Percentiles rank a stretch among this genome's conserved stretches.
These are phyloP conservation scores for Fusarium sp. DNA, from an alignment of 2,329 filamentous ascomycete genomes.

Conservation along the genomic window DNA sequence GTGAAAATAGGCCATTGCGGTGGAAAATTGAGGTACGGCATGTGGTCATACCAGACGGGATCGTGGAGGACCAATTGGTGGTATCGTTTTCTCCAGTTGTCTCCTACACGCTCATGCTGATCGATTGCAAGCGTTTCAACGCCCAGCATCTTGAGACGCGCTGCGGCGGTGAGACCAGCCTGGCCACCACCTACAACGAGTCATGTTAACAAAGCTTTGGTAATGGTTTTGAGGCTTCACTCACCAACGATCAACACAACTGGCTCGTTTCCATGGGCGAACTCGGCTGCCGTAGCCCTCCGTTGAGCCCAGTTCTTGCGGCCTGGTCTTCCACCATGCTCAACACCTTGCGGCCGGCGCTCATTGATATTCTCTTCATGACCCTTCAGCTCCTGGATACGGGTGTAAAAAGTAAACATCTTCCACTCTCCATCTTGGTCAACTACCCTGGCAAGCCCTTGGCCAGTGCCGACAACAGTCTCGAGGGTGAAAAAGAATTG, in stretches of 20 bases:
- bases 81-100: conserved; percentile 71
- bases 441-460: conserved; percentile 64
- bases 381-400: conserved; percentile 62
- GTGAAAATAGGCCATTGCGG: conserved; percentile 74
- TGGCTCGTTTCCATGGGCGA: conserved; percentile 59
- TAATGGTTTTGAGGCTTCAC: conserved; percentile 11
- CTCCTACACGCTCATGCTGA: conserved; percentile 64
- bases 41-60: conserved; percentile 68
- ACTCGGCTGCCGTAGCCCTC: conserved; percentile 58
- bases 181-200: conserved; percentile 64
- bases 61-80: conserved; percentile 74
- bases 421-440: conserved; percentile 62
- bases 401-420: conserved; percentile 70
- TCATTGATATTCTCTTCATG: conserved; percentile 59
- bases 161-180: conserved; percentile 65
- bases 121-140: conserved; percentile 67
- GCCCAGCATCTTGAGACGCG: conserved; percentile 67
- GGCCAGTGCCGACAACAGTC: conserved; percentile 62
- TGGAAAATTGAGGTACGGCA: conserved; percentile 73
- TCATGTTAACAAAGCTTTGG: neutral
- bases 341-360: conserved; percentile 63
- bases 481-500: conserved; percentile 65
- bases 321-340: conserved; percentile 61
- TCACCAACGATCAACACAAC: conserved; percentile 69
- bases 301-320: conserved; percentile 69